Conservation (phyloP, 257 asterid genomes). For the Primulina huaijiensis region DNA sequence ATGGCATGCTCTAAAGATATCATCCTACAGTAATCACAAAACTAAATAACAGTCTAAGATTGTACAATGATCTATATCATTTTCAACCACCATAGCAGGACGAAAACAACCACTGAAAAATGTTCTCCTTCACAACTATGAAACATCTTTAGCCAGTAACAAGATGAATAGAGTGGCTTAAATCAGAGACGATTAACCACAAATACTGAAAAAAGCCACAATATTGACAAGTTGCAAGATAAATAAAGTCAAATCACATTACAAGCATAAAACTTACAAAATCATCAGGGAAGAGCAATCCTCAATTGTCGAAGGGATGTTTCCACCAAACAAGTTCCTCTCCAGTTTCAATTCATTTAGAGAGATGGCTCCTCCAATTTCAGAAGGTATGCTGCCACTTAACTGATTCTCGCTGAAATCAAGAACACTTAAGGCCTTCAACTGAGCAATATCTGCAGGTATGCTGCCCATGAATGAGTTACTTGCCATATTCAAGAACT, state of each 20-base stretch:
- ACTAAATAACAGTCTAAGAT: not conserved
- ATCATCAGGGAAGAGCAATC: conserved; percentile 48
- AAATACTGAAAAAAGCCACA: conserved; percentile 1
- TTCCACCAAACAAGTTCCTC: conserved; percentile 54
- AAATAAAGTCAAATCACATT: conserved; percentile 7
- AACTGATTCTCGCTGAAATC: conserved; percentile 67
- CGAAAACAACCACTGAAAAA: not conserved
- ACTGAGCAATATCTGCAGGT: conserved; percentile 45
- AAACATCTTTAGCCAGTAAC: conserved; percentile 4
- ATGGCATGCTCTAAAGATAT: conserved; percentile 4
- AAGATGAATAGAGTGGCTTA: not conserved
- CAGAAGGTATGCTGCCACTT: conserved; percentile 67
- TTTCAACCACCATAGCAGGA: not conserved
- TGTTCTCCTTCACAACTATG: not conserved
- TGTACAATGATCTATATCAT: not conserved
- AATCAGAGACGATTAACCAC: conserved; percentile 2
- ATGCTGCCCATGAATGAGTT: conserved; percentile 50
- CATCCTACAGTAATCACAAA: not conserved
- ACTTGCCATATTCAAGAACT: conserved; percentile 46
- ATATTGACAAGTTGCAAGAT: conserved; percentile 16
- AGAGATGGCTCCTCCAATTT: conserved; percentile 60
- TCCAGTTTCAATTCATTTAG: conserved; percentile 53
- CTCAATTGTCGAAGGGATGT: conserved; percentile 61
- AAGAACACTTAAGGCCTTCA: conserved; percentile 44
- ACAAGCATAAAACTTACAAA: conserved; percentile 53